Conservation (phyloP, 208 protist genomes). For the Acanthamoeba quina region DNA sequence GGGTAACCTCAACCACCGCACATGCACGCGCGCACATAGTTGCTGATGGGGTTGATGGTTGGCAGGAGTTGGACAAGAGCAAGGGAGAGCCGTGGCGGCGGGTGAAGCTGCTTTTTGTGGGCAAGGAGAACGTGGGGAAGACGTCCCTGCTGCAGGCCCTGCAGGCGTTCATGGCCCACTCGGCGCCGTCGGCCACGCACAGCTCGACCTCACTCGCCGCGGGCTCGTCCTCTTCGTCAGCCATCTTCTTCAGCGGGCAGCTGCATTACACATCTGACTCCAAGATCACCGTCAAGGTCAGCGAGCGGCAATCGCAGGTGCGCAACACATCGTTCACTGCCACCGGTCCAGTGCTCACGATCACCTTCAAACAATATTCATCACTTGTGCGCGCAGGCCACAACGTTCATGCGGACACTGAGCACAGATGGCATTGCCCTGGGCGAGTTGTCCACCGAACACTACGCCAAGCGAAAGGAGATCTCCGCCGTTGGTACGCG, state of each 20-base stretch:
- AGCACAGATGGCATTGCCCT: conserved; percentile 55
- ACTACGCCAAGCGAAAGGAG: conserved; percentile 37
- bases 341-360: not conserved
- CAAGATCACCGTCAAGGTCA: conserved; percentile 25
- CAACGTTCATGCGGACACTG: conserved; percentile 32
- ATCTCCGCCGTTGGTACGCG: not conserved
- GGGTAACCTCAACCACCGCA: not conserved
- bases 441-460: conserved; percentile 51
- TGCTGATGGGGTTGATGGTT: not conserved
- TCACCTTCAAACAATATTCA: too few relatives aligned
- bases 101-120: conserved; percentile 62
- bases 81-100: conserved; percentile 61
- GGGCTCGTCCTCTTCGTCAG: not conserved
- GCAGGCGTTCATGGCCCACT: conserved; percentile 58
- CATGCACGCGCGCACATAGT: too few relatives aligned
- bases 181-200: not conserved
- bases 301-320: not conserved
- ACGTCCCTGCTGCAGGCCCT: conserved; percentile 35
- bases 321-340: not conserved
- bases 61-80: conserved; percentile 59
- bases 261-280: conserved; percentile 49
- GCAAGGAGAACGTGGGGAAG: conserved; percentile 62
- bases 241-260: conserved; percentile 47
- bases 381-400: not conserved
- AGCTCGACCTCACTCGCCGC: conserved; percentile 20